Evolutionary conservation across 2,329 filamentous ascomycete species (phyloP), one percentile per base, ranked within the genome.

Genomic region (Ophioceras dolichostomum): DNA sequence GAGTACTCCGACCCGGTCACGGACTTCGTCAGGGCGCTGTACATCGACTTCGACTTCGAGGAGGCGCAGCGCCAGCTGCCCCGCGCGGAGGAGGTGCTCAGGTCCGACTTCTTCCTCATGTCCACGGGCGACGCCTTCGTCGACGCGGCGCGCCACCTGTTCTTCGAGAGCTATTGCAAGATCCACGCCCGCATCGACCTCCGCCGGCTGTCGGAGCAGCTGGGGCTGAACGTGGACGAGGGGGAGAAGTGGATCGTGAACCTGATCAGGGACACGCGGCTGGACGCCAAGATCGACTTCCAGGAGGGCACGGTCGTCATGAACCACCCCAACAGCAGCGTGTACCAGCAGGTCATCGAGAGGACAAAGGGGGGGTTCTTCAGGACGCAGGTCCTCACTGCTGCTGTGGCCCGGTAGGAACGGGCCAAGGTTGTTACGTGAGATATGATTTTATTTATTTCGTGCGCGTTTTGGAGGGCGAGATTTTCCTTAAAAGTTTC

Each of bases 241-340:
- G 91, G 91, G 53, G 91, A 98, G 77, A 98, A 98, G 72, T 98
- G 91, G 91, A 98, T 98, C 55, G 91, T 98, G 52, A 98, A 98
- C 70, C 74, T 98, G 46, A 98, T 98, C 64, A 82, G 91, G 46
- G 91, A 98, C 65, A 98, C 91, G 18, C 77, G 88, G 45, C 83
- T 98, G 45, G 91, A 98, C 57, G 91, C 91, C 54, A 98, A 98
- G 77, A 96, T 96, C 58, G 91, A 98, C 67, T 95, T 94, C 68
- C 86, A 96, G 70, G 85, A 94, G 65, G 91, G 91, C 56, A 96
- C 91, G 38, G 91, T 98, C 37, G 79, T 96, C 50, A 98, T 98
- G 89, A 96, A 98, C 70, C 91, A 98, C 67, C 91, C 89, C 36
- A 89, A 91, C 44, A 91, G 93, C 68, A 94, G 87, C 46, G 89